A percentile compares a stretch with the other conserved stretches of the same genome.
These are phyloP conservation scores for Pythium scleroteichum DNA, from an alignment of 352 stramenopile species.

Conservation along the genomic window DNA sequence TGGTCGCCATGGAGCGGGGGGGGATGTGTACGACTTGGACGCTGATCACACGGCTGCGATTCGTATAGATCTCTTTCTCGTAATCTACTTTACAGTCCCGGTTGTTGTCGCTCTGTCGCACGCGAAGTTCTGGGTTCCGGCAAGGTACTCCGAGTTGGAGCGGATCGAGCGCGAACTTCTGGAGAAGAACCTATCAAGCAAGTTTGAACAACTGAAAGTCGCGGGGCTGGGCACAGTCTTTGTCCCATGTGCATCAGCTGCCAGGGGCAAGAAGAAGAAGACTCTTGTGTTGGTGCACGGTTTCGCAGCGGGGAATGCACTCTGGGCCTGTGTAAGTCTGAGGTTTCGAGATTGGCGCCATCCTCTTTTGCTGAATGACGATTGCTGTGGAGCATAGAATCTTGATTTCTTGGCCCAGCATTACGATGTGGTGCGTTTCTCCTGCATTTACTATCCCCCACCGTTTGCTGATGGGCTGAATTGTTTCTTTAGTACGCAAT, in stretches of 20 bases:
- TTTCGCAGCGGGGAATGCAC: constrained; percentile 61
- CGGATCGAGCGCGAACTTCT: constrained; percentile 51
- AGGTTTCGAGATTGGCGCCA: too few species aligned
- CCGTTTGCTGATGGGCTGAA: too few species aligned
- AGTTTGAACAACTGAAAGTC: constrained; percentile 54
- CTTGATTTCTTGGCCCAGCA: constrained; percentile 55
- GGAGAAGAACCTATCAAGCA: constrained; percentile 35
- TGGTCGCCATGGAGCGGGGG: too few species aligned
- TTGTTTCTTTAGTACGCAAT: constrained; percentile 65
- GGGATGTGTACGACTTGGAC: too few species aligned
- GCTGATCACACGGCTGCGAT: neutral
- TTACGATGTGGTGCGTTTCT: constrained; percentile 54
- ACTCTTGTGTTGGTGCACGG: constrained; percentile 65
- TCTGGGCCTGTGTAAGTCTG: constrained; percentile 68
- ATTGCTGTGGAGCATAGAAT: constrained; percentile 45
- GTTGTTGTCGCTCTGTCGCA: constrained; percentile 38
- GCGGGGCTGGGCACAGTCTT: constrained; percentile 61
- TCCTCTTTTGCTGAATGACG: too few species aligned
- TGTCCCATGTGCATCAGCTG: constrained; percentile 58
- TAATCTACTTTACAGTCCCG: constrained; percentile 38
- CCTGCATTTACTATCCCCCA: neutral
- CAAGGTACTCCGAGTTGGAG: constrained; percentile 48
- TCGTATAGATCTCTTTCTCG: constrained; percentile 31
- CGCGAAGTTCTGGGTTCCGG: constrained; percentile 47
- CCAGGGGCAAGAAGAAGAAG: constrained; percentile 25